A percentile compares a stretch with the other conserved stretches of the same genome.
These are phyloP conservation scores for Nepenthes gracilis DNA, from an alignment of 148 eudicot species.

Conservation along the genomic window DNA sequence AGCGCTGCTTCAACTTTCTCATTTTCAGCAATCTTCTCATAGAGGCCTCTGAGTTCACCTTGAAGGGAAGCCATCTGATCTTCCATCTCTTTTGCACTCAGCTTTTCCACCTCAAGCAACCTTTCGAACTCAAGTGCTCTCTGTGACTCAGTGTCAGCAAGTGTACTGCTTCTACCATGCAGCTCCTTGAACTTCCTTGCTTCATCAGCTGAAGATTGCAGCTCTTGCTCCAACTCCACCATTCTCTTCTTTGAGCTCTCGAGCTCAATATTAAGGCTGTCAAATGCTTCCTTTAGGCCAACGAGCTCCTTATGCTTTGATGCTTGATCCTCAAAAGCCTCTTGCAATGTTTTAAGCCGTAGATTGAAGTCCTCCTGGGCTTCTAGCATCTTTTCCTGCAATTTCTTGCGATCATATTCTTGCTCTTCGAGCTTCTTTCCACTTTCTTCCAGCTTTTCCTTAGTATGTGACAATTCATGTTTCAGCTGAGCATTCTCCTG, in stretches of 20 bases:
- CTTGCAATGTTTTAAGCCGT: conserved; percentile 52
- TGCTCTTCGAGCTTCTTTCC: conserved; percentile 46
- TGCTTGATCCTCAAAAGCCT: conserved; percentile 53
- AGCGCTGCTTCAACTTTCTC: conserved; percentile 48
- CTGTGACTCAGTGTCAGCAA: conserved; percentile 42
- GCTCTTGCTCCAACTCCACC: conserved; percentile 50
- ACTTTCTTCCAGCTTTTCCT: conserved; percentile 42
- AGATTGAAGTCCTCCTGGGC: conserved; percentile 41
- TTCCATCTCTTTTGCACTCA: conserved; percentile 44
- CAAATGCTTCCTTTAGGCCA: conserved; percentile 58
- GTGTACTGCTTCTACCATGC: conserved; percentile 45
- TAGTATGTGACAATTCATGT: conserved; percentile 29
- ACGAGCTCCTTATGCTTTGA: conserved; percentile 54
- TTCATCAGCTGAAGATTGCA: conserved; percentile 35
- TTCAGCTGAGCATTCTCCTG: conserved; percentile 48
- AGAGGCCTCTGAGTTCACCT: conserved; percentile 38
- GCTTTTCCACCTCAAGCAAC: conserved; percentile 35
- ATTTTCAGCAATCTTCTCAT: conserved; percentile 41
- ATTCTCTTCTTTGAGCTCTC: conserved; percentile 71
- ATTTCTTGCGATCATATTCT: conserved; percentile 44
- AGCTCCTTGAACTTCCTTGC: conserved; percentile 46
- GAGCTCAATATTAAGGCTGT: conserved; percentile 44
- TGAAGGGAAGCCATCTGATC: conserved; percentile 36
- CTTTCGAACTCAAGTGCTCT: conserved; percentile 43
- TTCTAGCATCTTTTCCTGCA: conserved; percentile 39